Base-by-base conservation (phyloP, 495 filamentous ascomycete genomes). In the Penicillium chermesinum region DNA sequence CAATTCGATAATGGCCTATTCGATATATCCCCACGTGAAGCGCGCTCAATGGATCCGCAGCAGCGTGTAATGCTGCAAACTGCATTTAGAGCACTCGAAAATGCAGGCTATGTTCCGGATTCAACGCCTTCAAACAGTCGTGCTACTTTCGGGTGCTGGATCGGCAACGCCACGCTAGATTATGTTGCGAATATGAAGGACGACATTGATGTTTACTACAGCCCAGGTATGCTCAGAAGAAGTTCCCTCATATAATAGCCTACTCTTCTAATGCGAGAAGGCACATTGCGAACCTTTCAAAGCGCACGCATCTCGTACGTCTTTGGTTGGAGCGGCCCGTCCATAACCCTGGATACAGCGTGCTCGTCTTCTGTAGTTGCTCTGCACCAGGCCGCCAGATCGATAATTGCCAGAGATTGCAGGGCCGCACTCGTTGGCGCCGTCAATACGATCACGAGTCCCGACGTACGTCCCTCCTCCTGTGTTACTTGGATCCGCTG, bases 1-100 rank as follows among this genome's bases (percentile, higher is more conserved):
- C 9, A 64, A 1, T 86, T 86, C 49, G 83, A 86, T 52, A 66
- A 79, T 0, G 33, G 53, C 19, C 80, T 86, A 59, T 78, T 77
- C 56, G 56, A 59, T 5, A 70, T 75, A 8, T 58, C 63, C 0
- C 62, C 66, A 0, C 58, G 55, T 22, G 75, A 77, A 46, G 73
- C 71, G 7, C 52, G 59, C 2, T 61, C 62, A 1, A 66, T 77
- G 40, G 75, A 78, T 48, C 74, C 75, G 0, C 74, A 78, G 46
- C 75, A 78, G 36, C 58, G 73, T 5, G 50, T 74, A 1, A 52
- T 67, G 7, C 49, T 77, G 1, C 73, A 79, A 52, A 54, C 59
- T 14, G 52, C 61, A 0, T 77, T 73, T 48, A 72, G 76, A 53
- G 64, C 62, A 0, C 48, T 81, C 0, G 74, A 78, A 45, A 59